Base-by-base conservation (phyloP, 2,329 filamentous ascomycete genomes). In the Clarireedia hainanense region DNA sequence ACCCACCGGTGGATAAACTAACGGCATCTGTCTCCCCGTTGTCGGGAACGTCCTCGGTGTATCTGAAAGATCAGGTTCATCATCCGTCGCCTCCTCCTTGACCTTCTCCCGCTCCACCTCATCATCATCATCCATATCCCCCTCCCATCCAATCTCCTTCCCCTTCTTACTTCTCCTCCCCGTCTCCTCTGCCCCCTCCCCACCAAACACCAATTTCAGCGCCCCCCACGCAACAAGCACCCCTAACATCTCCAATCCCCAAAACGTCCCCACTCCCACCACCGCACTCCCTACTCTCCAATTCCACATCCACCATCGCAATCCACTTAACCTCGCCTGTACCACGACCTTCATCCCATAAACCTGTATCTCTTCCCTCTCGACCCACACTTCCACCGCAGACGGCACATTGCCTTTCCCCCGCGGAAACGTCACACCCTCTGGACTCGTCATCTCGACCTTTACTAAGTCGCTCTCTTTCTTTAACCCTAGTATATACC, bases 301-400 rank as follows among this genome's bases (percentile, higher is more conserved):
- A 59, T 89, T 84, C 65, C 94, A 94, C 88, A 99, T 95, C 55
- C 91, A 65, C 83, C 88, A 94, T 49, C 87, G 76, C 58, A 96
- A 70, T 0, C 92, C 92, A 10, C 80, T 78, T 61, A 96, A 83
- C 52, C 83, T 80, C 4, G 92, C 91, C 27, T 80, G 83, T 60
- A 97, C 82, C 2, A 78, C 79, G 36, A 95, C 77, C 14, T 72
- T 74, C 4, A 81, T 84, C 20, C 75, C 74, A 69, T 96, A 96
- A 5, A 95, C 81, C 69, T 95, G 89, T 65, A 96, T 77, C 3
- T 75, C 75, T 62, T 83, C 78, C 4, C 62, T 56, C 54, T 67
- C 63, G 36, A 70, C 6, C 39, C 67, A 65, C 10, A 88, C 63
- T n/a, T 77, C 72, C 40, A 83, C 64, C 14, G 71, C 75, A 2